These are phyloP conservation scores for Inonotus obliquus DNA, from an alignment of 1,284 basidiomycete species.

Conservation along the genomic window DNA sequence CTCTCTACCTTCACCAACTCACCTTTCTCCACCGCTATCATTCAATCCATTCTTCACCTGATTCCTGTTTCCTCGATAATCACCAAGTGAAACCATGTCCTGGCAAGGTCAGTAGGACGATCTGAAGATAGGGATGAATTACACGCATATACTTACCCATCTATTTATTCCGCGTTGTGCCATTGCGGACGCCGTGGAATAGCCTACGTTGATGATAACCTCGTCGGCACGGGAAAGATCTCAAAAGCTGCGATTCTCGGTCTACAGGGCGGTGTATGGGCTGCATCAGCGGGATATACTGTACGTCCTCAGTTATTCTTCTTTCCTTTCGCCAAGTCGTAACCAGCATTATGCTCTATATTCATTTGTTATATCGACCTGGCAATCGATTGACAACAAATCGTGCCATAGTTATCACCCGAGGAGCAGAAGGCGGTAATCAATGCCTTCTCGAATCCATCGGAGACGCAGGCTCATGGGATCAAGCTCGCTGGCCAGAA, in stretches of 20 bases:
- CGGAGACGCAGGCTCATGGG: conserved; percentile 50
- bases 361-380: neutral
- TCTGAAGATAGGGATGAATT: neutral
- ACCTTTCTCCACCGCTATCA: neutral
- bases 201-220: conserved; percentile 88
- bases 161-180: neutral
- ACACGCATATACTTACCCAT: neutral
- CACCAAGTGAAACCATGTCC: conserved; percentile 35
- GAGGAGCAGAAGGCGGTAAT: conserved; percentile 74
- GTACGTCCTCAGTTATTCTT: conserved; percentile 42
- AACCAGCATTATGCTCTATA: neutral
- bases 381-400: neutral
- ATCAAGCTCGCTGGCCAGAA: conserved; percentile 73
- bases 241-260: conserved; percentile 83
- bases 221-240: conserved; percentile 77
- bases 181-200: conserved; percentile 11
- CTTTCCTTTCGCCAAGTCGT: neutral
- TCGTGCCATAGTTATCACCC: conserved; percentile 53
- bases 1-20: neutral
- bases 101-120: conserved; percentile 41
- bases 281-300: conserved; percentile 64
- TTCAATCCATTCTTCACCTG: neutral
- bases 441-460: conserved; percentile 47
- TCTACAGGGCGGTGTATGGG: conserved; percentile 86
- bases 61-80: neutral